phyloP scores from a whole-genome alignment of 169 alveolate species.

The Neospora caninum region DNA sequence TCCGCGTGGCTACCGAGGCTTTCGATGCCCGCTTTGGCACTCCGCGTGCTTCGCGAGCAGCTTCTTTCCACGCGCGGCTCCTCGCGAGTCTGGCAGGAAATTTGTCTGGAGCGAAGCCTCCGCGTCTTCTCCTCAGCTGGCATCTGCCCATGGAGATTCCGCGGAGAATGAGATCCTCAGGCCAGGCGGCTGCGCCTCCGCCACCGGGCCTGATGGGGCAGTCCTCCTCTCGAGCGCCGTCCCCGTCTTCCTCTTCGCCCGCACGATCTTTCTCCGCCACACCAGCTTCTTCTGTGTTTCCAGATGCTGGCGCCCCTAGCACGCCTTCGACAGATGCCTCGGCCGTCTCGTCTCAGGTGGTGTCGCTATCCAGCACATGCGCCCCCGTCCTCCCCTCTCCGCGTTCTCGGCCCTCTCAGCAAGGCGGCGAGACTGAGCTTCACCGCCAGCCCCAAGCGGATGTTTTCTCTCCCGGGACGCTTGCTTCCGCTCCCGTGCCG shows the following conservation, averaged over 20 bases:
- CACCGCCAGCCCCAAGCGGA: not conserved
- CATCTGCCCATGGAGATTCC: too few relatives aligned
- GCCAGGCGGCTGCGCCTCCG: not conserved
- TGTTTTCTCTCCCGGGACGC: not conserved
- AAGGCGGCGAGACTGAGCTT: not conserved
- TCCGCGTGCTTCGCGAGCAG: not conserved
- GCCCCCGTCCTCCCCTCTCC: not conserved
- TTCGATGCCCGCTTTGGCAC: not conserved
- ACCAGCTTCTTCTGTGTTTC: too few relatives aligned
- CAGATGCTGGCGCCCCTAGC: too few relatives aligned
- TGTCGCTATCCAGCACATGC: not conserved
- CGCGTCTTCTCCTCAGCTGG: too few relatives aligned
- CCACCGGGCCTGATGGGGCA: not conserved
- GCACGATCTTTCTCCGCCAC: not conserved
- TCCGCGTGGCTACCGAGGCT: not conserved
- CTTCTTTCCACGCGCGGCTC: constrained; percentile 4
- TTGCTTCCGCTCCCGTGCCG: not conserved
- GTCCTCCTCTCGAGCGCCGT: not conserved
- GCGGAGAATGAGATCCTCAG: too few relatives aligned
- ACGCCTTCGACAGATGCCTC: not conserved
- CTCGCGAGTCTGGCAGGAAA: not conserved
- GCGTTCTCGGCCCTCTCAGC: not conserved
- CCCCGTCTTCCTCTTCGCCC: not conserved
- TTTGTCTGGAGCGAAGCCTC: too few relatives aligned
- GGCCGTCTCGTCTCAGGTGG: not conserved